A percentile compares a stretch with the other conserved stretches of the same genome.
Conservation (phyloP, 2,329 filamentous ascomycete genomes). For the Thelonectria blattea region DNA sequence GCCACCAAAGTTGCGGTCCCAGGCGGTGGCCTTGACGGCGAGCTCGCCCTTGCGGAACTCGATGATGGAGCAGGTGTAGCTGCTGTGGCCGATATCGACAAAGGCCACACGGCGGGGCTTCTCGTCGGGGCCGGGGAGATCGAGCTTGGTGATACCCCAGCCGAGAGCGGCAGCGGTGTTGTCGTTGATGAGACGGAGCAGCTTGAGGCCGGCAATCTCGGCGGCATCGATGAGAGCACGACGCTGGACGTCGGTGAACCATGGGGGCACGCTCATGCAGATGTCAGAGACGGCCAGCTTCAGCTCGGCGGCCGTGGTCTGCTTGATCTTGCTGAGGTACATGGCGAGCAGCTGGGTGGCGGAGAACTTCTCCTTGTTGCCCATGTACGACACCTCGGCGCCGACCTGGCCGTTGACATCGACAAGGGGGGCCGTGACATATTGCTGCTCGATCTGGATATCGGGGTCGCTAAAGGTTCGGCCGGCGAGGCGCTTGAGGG, state of each 20-base stretch:
- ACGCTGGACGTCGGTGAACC: constrained; percentile 96
- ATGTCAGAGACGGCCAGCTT: constrained; percentile 91
- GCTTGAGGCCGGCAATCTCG: constrained; percentile 91
- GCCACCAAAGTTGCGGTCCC: constrained; percentile 95
- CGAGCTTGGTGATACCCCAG: constrained; percentile 97
- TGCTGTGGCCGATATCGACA: constrained; percentile 94
- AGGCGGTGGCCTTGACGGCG: constrained; percentile 88
- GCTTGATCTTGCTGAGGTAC: constrained; percentile 94
- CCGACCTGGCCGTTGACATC: constrained; percentile 95
- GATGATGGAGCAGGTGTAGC: constrained; percentile 92
- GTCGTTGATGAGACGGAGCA: constrained; percentile 95
- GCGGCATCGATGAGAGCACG: constrained; percentile 87
- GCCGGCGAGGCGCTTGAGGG: constrained; percentile 90
- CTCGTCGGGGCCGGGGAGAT: constrained; percentile 87
- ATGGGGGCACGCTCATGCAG: constrained; percentile 91
- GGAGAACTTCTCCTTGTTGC: constrained; percentile 95
- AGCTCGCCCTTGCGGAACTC: constrained; percentile 98
- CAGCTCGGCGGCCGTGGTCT: constrained; percentile 84
- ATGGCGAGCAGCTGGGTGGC: constrained; percentile 92
- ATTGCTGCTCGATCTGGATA: constrained; percentile 90
- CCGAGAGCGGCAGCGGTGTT: constrained; percentile 95
- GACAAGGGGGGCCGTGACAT: constrained; percentile 82
- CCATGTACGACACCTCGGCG: constrained; percentile 89
- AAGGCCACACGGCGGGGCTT: constrained; percentile 90
- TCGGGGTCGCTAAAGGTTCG: constrained; percentile 89